A percentile compares a stretch with the other conserved stretches of the same genome.
phyloP scores from a whole-genome alignment of 2,329 filamentous ascomycete species.

The Magnaporthiopsis poae region DNA sequence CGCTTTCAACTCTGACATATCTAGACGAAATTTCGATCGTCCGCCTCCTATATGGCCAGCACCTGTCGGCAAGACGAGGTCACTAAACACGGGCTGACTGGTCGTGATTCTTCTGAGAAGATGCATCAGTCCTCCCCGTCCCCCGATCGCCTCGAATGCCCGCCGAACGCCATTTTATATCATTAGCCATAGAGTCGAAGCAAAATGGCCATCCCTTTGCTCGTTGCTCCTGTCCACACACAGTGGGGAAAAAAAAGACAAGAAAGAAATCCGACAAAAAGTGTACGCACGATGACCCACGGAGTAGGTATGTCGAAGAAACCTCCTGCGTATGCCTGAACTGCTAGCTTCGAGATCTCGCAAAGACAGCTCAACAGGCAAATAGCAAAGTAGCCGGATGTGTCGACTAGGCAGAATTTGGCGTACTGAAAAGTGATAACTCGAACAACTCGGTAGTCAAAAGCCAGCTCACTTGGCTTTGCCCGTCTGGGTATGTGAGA shows the following conservation, averaged over 20 bases:
- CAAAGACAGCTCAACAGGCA: background rate
- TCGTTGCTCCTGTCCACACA: background rate
- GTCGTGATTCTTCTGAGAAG: constrained; percentile 10
- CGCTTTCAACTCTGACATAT: background rate
- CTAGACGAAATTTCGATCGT: background rate
- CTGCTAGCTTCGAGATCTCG: background rate
- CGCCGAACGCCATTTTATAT: background rate
- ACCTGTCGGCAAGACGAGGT: background rate
- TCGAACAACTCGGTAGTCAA: background rate
- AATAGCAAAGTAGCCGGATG: background rate
- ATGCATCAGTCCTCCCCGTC: constrained; percentile 8
- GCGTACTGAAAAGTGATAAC: background rate
- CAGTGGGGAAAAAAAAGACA: background rate
- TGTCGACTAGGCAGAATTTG: background rate
- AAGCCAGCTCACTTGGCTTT: background rate
- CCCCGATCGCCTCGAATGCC: constrained; percentile 3
- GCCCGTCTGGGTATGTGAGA: background rate
- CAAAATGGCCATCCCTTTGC: background rate
- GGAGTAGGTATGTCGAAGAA: background rate
- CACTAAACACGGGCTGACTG: constrained; percentile 4
- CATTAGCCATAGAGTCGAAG: background rate
- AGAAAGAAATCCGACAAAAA: background rate
- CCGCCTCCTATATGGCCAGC: background rate
- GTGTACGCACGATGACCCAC: too few relatives aligned
- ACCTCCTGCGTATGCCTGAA: background rate